Percentiles rank a stretch among this genome's conserved stretches.
Evolutionary conservation across 1,139 yeast genomes (phyloP).

Genomic region (Petasospora fabianii): DNA sequence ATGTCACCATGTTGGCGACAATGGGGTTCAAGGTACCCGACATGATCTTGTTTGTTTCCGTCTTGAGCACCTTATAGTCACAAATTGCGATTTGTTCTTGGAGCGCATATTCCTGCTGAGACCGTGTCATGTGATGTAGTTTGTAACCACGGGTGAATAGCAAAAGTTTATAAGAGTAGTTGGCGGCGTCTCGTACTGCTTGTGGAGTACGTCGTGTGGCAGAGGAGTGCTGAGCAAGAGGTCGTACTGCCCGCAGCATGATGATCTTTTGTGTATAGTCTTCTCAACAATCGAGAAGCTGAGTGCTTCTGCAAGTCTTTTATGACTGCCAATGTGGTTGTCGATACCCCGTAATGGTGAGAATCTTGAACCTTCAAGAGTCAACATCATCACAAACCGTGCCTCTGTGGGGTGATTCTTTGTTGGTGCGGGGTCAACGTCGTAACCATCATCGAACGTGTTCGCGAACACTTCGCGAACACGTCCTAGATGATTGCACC

Average conservation of each 20-base stretch:
- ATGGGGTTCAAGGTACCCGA: slow-evolving; percentile 1
- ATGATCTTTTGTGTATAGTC: too few species aligned
- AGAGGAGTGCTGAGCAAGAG: background rate
- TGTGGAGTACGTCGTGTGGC: slow-evolving; percentile 1
- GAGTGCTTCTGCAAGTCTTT: too few species aligned
- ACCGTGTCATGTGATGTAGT: slow-evolving; percentile 6
- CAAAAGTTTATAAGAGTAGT: background rate
- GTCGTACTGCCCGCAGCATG: slow-evolving; percentile 1
- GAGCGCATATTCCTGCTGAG: slow-evolving; percentile 6
- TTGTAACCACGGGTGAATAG: slow-evolving; percentile 6
- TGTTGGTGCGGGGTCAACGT: background rate
- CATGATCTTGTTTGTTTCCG: slow-evolving; percentile 6
- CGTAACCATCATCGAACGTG: background rate
- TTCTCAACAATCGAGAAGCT: too few species aligned
- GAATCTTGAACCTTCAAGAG: too few species aligned
- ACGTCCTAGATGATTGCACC: too few species aligned
- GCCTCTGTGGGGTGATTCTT: background rate
- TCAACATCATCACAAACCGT: too few species aligned
- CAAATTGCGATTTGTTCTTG: slow-evolving; percentile 11
- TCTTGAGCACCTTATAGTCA: slow-evolving; percentile 12
- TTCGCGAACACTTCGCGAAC: background rate
- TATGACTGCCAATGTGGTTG: too few species aligned
- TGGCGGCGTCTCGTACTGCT: too few species aligned
- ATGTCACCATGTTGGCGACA: slow-evolving; percentile 10
- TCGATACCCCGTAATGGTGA: too few species aligned